Evolutionary conservation across 2,329 filamentous ascomycete species (phyloP).

Genomic region (Cordyceps javanica): DNA sequence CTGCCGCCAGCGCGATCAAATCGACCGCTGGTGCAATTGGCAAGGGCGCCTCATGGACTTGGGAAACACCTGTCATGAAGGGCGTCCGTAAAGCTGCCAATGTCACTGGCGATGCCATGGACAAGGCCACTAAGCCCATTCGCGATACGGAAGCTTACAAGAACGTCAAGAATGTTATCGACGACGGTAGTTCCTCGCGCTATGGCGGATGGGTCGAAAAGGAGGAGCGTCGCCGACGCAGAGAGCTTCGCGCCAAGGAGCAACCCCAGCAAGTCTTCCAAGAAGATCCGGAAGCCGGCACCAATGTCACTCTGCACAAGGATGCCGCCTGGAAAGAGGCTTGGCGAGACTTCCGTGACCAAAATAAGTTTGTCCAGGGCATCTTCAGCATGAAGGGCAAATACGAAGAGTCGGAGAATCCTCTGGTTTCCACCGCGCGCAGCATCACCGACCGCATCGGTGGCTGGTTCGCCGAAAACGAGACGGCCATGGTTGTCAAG

Average conservation of each 20-base stretch:
- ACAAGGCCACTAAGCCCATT: conserved; percentile 92
- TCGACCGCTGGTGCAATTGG: conserved; percentile 80
- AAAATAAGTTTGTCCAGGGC: conserved; percentile 79
- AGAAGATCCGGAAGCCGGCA: conserved; percentile 91
- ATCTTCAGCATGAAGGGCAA: conserved; percentile 79
- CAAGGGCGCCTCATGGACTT: conserved; percentile 90
- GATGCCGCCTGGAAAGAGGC: conserved; percentile 96
- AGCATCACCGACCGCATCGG: conserved; percentile 90
- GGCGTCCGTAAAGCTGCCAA: conserved; percentile 81
- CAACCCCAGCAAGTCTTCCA: conserved; percentile 55
- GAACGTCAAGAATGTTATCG: conserved; percentile 90
- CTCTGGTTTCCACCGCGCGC: conserved; percentile 84
- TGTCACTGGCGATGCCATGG: conserved; percentile 77
- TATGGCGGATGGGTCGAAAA: conserved; percentile 98
- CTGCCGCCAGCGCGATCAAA: conserved; percentile 75
- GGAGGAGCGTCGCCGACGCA: conserved; percentile 77
- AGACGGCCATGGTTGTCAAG: conserved; percentile 96
- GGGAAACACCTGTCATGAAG: conserved; percentile 92
- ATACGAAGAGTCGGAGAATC: conserved; percentile 97
- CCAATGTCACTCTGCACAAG: conserved; percentile 92
- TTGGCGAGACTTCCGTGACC: conserved; percentile 94
- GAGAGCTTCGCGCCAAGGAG: conserved; percentile 67
- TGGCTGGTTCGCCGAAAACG: conserved; percentile 97
- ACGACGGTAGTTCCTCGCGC: conserved; percentile 90
- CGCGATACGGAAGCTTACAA: conserved; percentile 93